These are phyloP conservation scores for Cymbidium sinense DNA, from an alignment of 106 monocot species.

Conservation along the genomic window DNA sequence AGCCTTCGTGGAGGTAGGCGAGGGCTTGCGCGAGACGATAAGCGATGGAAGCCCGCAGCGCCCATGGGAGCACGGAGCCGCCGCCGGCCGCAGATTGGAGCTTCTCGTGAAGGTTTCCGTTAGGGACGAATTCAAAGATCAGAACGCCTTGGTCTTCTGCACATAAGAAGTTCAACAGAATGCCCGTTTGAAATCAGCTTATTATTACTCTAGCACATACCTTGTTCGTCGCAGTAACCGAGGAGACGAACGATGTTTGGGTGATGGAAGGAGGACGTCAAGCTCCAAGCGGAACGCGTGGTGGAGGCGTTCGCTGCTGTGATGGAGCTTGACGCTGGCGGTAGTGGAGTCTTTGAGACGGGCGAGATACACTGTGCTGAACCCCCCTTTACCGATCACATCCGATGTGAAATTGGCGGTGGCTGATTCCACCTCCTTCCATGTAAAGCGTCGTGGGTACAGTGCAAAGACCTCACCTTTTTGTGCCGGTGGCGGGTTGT, in stretches of 20 bases:
- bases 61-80: slow-evolving; percentile 38
- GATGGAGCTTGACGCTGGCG: slow-evolving; percentile 56
- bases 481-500: not conserved
- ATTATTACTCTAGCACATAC: slow-evolving; percentile 10
- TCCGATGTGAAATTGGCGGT: slow-evolving; percentile 15
- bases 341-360: slow-evolving; percentile 3
- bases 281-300: slow-evolving; percentile 65
- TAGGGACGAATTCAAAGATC: slow-evolving; percentile 58
- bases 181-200: not conserved
- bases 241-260: slow-evolving; percentile 55
- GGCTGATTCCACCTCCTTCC: not conserved
- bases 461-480: not conserved
- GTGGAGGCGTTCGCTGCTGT: slow-evolving; percentile 46
- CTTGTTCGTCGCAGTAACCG: slow-evolving; percentile 69
- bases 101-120: slow-evolving; percentile 68
- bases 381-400: slow-evolving; percentile 48
- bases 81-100: slow-evolving; percentile 40
- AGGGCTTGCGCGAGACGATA: slow-evolving; percentile 40
- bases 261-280: slow-evolving; percentile 50
- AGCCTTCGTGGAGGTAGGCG: slow-evolving; percentile 61
- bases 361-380: slow-evolving; percentile 43
- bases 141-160: slow-evolving; percentile 29
- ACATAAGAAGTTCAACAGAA: not conserved
- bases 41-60: slow-evolving; percentile 34
- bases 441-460: not conserved